These are phyloP conservation scores for Pestalotiopsis fici DNA, from an alignment of 2,329 filamentous ascomycete species.

Conservation along the genomic window DNA sequence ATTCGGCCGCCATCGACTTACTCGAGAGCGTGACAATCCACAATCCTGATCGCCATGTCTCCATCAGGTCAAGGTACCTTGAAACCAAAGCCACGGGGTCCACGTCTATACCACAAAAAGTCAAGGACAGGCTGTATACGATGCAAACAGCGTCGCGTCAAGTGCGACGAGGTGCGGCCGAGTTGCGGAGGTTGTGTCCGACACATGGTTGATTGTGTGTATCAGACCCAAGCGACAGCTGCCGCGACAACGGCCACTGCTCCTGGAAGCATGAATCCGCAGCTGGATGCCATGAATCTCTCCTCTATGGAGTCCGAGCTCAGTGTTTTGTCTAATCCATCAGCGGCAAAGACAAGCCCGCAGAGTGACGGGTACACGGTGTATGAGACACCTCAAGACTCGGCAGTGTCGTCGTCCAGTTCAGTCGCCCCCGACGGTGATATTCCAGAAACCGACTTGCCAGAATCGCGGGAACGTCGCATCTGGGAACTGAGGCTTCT, in stretches of 20 bases:
- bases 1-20: background rate
- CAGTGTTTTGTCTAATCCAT: background rate
- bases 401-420: background rate
- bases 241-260: background rate
- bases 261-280: constrained; percentile 3
- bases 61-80: background rate
- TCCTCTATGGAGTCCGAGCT: background rate
- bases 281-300: background rate
- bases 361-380: constrained; percentile 15
- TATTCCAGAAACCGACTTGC: constrained; percentile 29
- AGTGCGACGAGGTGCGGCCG: constrained; percentile 31
- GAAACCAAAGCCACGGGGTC: constrained; percentile 15
- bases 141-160: constrained; percentile 13
- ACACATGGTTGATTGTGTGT: constrained; percentile 30
- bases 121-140: constrained; percentile 27
- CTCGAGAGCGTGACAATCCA: background rate
- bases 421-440: background rate
- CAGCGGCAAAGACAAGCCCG: background rate
- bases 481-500: constrained; percentile 37
- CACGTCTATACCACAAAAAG: constrained; percentile 34
- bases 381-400: background rate
- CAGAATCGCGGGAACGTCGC: constrained; percentile 35
- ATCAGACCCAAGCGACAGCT: constrained; percentile 18
- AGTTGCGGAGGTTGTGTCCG: constrained; percentile 29
- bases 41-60: background rate